phyloP scores from a whole-genome alignment of 345 rosid species.

The Draba incana region DNA sequence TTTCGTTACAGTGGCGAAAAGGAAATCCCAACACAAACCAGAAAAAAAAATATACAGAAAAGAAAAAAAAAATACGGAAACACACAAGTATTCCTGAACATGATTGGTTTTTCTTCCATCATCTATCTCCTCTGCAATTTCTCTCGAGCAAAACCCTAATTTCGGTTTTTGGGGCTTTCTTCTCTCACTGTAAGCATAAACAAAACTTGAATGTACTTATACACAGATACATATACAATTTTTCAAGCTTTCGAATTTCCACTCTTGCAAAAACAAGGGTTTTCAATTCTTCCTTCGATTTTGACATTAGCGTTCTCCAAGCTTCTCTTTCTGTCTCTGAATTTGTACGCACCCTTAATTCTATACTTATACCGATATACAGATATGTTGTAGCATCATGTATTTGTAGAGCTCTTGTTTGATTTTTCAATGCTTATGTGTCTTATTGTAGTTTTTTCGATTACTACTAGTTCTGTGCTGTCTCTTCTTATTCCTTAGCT shows the following conservation, averaged over 20 bases:
- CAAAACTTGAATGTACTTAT: neutral
- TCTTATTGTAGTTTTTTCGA: neutral
- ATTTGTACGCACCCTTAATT: conserved; percentile 8
- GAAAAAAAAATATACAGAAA: neutral
- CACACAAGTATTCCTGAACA: conserved; percentile 19
- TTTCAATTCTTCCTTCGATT: conserved; percentile 27
- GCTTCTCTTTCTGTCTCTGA: conserved; percentile 5
- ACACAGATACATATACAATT: neutral
- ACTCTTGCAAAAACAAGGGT: neutral
- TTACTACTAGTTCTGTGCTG: neutral
- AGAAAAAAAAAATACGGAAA: neutral
- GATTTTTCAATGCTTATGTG: conserved; percentile 1
- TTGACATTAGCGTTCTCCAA: neutral
- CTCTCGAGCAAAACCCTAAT: conserved; percentile 42
- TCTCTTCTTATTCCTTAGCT: neutral
- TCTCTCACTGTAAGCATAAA: conserved; percentile 10
- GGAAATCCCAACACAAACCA: neutral
- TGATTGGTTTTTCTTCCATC: conserved; percentile 31
- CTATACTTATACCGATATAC: neutral
- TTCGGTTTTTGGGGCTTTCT: conserved; percentile 28
- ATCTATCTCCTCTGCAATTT: conserved; percentile 32
- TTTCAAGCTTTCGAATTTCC: conserved; percentile 17
- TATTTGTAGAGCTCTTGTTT: conserved; percentile 1
- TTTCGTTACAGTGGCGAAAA: conserved; percentile 31
- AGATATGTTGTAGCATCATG: neutral